Base-by-base conservation (phyloP, 306 rosid genomes). In the Benincasa hispida region DNA sequence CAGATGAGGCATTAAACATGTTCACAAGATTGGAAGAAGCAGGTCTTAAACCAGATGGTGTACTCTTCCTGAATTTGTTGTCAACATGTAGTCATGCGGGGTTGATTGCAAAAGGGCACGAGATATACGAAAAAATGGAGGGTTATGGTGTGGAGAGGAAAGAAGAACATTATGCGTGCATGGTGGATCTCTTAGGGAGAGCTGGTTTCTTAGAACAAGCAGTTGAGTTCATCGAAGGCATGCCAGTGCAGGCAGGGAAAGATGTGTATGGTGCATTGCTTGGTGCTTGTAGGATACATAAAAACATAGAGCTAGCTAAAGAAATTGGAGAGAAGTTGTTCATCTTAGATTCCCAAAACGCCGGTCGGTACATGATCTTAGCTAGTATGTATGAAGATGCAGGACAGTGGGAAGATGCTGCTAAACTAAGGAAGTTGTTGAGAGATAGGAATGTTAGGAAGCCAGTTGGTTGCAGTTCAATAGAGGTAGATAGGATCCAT, bases 11-110 rank as follows among this genome's bases (percentile, higher is more conserved):
- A 1, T 81, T 92, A 7, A n/a, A 77, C n/a, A 63, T 90, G 90
- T 90, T 90, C 78, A 28, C 2, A 19, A 85, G 80, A 47, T 79
- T 92, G 50, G 81, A 84, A 37, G 89, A 82, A 50, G 47, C 67
- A 0, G 89, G 89, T 19, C 48, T 86, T 41, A 24, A 8, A 42
- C 96, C 89, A 0, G 93, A 92, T 8, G 87, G 84, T 5, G 58
- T 89, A 51, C 63, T 88, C 50, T 86, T 92, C 81, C 47, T 89
- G 83, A 84, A 85, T 80, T 79, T 87, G 81, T 62, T 90, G 74
- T 90, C 94, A 2, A 82, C 92, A 0, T 92, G 98, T 77, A 90
- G 94, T 73, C 98, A 92, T 51, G 88, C 90, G 1, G 96, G 98
- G 48, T 79, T 89, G 77, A 79, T 89, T 34, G 73, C 69, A 22